phyloP scores from a whole-genome alignment of 1,139 yeast genomes.

The Geotrichum cucujoidarum region DNA sequence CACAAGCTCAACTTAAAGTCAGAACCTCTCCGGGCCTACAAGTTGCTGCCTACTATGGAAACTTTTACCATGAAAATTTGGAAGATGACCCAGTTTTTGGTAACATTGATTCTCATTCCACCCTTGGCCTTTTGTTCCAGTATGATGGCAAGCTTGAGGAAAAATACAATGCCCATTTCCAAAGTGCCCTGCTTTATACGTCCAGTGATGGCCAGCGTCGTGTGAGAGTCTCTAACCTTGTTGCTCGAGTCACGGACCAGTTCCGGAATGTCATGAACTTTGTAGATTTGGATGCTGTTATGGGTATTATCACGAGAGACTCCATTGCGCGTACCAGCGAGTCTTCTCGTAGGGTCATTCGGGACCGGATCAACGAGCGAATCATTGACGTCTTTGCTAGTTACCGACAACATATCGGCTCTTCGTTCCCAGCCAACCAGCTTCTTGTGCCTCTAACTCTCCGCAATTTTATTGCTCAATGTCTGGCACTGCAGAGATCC shows the following conservation, averaged over 20 bases:
- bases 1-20: slow-evolving; percentile 76
- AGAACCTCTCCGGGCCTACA: slow-evolving; percentile 89
- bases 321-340: slow-evolving; percentile 55
- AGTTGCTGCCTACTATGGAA: slow-evolving; percentile 72
- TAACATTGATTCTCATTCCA: slow-evolving; percentile 56
- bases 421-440: slow-evolving; percentile 54
- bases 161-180: slow-evolving; percentile 80
- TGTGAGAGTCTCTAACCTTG: slow-evolving; percentile 76
- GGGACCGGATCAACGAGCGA: slow-evolving; percentile 60
- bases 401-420: slow-evolving; percentile 51
- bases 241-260: slow-evolving; percentile 75
- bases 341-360: slow-evolving; percentile 53
- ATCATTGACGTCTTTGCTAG: slow-evolving; percentile 70
- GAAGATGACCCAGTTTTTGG: slow-evolving; percentile 68
- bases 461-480: slow-evolving; percentile 62
- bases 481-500: slow-evolving; percentile 66
- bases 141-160: slow-evolving; percentile 75
- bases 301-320: slow-evolving; percentile 70
- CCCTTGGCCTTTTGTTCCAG: slow-evolving; percentile 64
- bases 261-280: slow-evolving; percentile 70
- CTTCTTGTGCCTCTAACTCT: slow-evolving; percentile 79
- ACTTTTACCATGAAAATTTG: slow-evolving; percentile 35
- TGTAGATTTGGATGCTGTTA: slow-evolving; percentile 78
- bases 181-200: slow-evolving; percentile 83
- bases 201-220: slow-evolving; percentile 69